These are phyloP conservation scores for Mycena crocata DNA, from an alignment of 768 basidiomycete genomes.

Conservation along the genomic window DNA sequence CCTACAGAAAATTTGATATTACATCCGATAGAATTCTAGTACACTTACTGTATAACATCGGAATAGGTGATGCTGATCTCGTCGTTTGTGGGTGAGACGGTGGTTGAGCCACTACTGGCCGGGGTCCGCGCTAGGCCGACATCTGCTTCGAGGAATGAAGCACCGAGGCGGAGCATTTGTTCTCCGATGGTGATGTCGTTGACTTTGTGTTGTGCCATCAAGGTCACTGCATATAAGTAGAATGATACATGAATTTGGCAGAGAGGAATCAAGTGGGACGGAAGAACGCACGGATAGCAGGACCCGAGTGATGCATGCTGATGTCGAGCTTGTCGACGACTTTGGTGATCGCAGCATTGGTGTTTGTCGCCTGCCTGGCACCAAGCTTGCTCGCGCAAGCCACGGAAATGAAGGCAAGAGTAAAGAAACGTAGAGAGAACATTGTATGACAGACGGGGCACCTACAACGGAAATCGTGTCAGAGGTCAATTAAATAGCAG, in stretches of 20 bases:
- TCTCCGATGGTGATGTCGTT: conserved; percentile 13
- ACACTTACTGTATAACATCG: conserved; percentile 25
- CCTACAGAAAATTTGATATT: background rate
- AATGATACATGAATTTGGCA: background rate
- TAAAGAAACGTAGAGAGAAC: background rate
- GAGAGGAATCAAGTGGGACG: background rate
- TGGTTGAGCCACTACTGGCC: conserved; percentile 29
- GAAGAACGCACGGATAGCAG: conserved; percentile 9
- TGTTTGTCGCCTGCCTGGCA: conserved; percentile 18
- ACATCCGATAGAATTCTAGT: background rate
- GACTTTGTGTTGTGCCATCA: conserved; percentile 20
- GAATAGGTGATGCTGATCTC: conserved; percentile 27
- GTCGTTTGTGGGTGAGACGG: conserved; percentile 31
- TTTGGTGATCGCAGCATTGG: conserved; percentile 3
- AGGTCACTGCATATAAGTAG: conserved; percentile 23
- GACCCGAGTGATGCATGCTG: conserved; percentile 4
- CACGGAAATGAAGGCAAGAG: conserved; percentile 9
- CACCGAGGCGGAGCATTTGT: conserved; percentile 11
- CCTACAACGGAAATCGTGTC: background rate
- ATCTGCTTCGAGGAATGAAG: conserved; percentile 10
- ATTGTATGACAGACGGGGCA: background rate
- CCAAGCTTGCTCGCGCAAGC: conserved; percentile 6
- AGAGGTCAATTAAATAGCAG: background rate
- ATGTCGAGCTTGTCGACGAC: conserved; percentile 18
- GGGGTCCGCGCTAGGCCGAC: conserved; percentile 16